These are phyloP conservation scores for Acacia crassicarpa DNA, from an alignment of 306 rosid genomes.

Conservation along the genomic window DNA sequence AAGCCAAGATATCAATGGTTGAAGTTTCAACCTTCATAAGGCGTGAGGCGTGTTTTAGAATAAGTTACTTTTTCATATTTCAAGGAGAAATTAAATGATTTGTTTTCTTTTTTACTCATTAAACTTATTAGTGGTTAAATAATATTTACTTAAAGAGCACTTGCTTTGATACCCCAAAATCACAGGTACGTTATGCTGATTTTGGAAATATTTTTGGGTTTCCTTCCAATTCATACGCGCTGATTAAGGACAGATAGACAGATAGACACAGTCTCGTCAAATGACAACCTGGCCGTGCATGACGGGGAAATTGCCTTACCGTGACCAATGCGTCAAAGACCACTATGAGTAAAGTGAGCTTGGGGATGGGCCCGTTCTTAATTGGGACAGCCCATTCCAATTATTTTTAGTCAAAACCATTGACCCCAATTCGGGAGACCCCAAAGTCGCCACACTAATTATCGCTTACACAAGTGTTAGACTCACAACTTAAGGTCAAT, in stretches of 20 bases:
- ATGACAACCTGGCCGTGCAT: slow-evolving; percentile 2
- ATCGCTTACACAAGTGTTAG: not conserved
- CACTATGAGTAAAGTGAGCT: not conserved
- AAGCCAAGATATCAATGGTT: too few species aligned
- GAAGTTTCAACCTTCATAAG: too few species aligned
- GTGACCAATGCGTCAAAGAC: not conserved
- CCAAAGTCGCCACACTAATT: slow-evolving; percentile 57
- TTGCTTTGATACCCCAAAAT: too few species aligned
- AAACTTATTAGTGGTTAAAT: too few species aligned
- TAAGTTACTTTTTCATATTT: too few species aligned
- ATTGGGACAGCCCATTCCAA: not conserved
- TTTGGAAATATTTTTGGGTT: too few species aligned
- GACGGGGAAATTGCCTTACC: not conserved
- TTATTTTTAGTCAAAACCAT: slow-evolving; percentile 25
- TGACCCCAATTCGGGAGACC: slow-evolving; percentile 33
- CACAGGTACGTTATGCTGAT: too few species aligned
- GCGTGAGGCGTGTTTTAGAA: too few species aligned
- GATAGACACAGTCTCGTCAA: slow-evolving; percentile 14
- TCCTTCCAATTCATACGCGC: slow-evolving; percentile 18
- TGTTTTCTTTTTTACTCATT: too few species aligned
- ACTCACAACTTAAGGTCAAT: not conserved
- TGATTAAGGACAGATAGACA: slow-evolving; percentile 14
- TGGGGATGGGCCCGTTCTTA: not conserved
- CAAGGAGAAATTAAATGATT: too few species aligned
- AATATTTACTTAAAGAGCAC: too few species aligned